These are phyloP conservation scores for Theobroma cacao DNA, from an alignment of 345 rosid species.

Conservation along the genomic window DNA sequence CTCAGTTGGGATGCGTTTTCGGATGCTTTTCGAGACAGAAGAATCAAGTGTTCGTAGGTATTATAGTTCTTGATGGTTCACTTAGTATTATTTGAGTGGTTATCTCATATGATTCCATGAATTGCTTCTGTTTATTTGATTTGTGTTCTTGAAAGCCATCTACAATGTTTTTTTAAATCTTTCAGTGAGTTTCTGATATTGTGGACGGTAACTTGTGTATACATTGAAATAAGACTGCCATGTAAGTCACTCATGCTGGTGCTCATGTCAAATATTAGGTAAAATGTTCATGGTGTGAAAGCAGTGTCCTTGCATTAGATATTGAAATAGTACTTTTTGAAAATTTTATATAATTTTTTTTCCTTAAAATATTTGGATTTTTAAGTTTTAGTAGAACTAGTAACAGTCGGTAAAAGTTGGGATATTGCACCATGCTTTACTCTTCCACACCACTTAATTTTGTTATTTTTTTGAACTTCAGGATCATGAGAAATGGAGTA, in stretches of 20 bases:
- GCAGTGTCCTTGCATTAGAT: background rate
- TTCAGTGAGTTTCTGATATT: background rate
- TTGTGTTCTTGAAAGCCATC: background rate
- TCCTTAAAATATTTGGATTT: background rate
- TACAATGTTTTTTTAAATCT: background rate
- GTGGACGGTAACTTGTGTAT: background rate
- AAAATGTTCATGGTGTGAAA: background rate
- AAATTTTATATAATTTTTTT: too few species aligned
- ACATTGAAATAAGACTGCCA: background rate
- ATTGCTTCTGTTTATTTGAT: background rate
- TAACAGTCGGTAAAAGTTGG: background rate
- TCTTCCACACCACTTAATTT: background rate
- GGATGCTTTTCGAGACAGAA: constrained; percentile 78
- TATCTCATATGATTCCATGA: background rate
- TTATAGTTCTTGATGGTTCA: background rate
- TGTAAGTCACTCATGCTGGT: background rate
- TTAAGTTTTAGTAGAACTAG: background rate
- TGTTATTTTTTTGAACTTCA: background rate
- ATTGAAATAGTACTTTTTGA: too few species aligned
- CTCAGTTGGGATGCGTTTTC: constrained; percentile 75
- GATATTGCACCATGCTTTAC: background rate
- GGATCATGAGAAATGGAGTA: background rate
- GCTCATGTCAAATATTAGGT: background rate
- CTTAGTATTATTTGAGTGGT: background rate
- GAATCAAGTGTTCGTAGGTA: constrained; percentile 74